Evolutionary conservation across 1,139 yeast species (phyloP).

Genomic region (Yamadazyma conglobata): DNA sequence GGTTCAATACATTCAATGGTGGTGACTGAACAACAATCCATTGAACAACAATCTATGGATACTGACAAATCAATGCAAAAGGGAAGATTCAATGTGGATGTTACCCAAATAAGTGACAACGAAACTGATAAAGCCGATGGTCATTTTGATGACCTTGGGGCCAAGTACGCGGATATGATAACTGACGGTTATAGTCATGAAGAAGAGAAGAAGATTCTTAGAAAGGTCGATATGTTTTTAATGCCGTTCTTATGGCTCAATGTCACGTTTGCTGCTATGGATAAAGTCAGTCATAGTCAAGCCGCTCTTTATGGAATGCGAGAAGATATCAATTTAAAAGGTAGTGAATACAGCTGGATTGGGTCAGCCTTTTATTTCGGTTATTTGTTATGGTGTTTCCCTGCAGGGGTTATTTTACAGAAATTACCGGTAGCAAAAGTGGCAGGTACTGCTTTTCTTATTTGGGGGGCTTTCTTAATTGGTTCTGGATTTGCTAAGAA

Average conservation of each 20-base stretch:
- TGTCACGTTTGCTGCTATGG: slow-evolving; percentile 14
- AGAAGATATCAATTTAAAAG: slow-evolving; percentile 43
- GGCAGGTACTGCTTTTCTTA: slow-evolving; percentile 19
- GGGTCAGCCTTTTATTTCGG: slow-evolving; percentile 56
- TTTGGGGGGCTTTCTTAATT: slow-evolving; percentile 26
- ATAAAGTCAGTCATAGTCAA: slow-evolving; percentile 13
- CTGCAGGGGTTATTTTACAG: slow-evolving; percentile 40
- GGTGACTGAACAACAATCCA: too few relatives aligned
- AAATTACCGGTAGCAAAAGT: slow-evolving; percentile 26
- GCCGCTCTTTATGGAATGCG: slow-evolving; percentile 54
- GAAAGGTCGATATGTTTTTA: slow-evolving; percentile 53
- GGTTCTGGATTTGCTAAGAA: slow-evolving; percentile 24
- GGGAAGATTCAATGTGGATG: too few relatives aligned
- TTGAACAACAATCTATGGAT: too few relatives aligned
- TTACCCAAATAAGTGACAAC: too few relatives aligned
- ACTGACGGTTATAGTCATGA: too few relatives aligned
- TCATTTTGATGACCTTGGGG: slow-evolving; percentile 15
- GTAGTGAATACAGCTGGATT: slow-evolving; percentile 50
- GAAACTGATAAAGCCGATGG: too few relatives aligned
- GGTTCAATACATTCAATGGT: too few relatives aligned
- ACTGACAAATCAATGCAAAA: too few relatives aligned
- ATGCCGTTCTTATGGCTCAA: slow-evolving; percentile 50
- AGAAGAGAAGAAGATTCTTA: slow-evolving; percentile 15
- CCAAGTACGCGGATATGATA: slow-evolving; percentile 18
- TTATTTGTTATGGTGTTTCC: slow-evolving; percentile 44